A percentile compares a stretch with the other conserved stretches of the same genome.
phyloP scores from a whole-genome alignment of 1,139 yeast genomes.

The Lodderomyces parapsilosis region DNA sequence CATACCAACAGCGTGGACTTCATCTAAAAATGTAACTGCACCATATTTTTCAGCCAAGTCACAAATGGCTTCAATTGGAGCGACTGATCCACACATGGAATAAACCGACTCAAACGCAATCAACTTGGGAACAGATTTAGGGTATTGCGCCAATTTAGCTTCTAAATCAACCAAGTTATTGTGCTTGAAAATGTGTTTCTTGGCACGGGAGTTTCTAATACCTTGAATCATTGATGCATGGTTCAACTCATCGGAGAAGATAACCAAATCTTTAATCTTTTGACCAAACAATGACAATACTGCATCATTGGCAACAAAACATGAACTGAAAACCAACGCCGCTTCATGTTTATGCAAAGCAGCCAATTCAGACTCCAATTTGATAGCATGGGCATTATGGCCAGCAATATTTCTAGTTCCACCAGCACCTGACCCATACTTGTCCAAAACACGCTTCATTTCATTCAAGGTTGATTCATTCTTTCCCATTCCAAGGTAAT shows the following conservation, averaged over 20 bases:
- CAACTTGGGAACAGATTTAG: slow-evolving; percentile 82
- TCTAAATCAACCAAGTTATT: slow-evolving; percentile 86
- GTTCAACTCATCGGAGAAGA: slow-evolving; percentile 88
- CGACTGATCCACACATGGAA: slow-evolving; percentile 97
- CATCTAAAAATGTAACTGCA: slow-evolving; percentile 94
- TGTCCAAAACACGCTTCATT: slow-evolving; percentile 79
- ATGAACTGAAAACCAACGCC: slow-evolving; percentile 90
- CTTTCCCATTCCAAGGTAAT: slow-evolving; percentile 92
- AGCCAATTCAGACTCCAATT: slow-evolving; percentile 82
- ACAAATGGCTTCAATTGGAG: slow-evolving; percentile 90
- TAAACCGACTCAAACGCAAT: slow-evolving; percentile 97
- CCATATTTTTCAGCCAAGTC: slow-evolving; percentile 97
- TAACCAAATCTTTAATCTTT: slow-evolving; percentile 83
- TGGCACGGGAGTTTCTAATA: slow-evolving; percentile 83
- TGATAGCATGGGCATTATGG: slow-evolving; percentile 85
- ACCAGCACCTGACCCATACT: slow-evolving; percentile 98
- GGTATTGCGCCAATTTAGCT: slow-evolving; percentile 70
- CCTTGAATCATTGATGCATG: slow-evolving; percentile 99
- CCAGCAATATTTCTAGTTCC: slow-evolving; percentile 99
- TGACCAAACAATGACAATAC: slow-evolving; percentile 91
- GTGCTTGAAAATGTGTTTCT: slow-evolving; percentile 88
- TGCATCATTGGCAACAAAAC: slow-evolving; percentile 97
- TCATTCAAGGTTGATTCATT: slow-evolving; percentile 68
- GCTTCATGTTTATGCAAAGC: slow-evolving; percentile 93
- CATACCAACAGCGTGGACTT: slow-evolving; percentile 98